Base-by-base conservation (phyloP, 129 eudicot species). In the Heracleum sosnowskyi region DNA sequence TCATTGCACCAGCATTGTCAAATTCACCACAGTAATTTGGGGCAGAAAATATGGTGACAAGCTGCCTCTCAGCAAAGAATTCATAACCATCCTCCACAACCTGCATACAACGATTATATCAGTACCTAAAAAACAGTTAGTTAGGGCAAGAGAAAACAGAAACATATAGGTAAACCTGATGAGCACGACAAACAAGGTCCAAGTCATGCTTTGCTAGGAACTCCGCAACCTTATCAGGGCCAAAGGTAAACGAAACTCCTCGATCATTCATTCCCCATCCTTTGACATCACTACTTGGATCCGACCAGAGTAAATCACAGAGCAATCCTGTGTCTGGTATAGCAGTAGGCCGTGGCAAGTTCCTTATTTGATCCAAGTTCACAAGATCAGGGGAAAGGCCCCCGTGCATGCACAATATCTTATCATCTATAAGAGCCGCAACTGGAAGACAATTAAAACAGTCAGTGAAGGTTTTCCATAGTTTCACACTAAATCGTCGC, bases 1-100 rank as follows among this genome's bases (percentile, higher is more conserved):
- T 66, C 72, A 66, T 66, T 15, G 72, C 72, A 66, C 72, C 72
- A 66, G 72, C 72, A 66, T 66, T 66, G 5, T 66, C 72, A 66
- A 66, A 66, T 66, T 66, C 72, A 15, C 72, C 72, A 33, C 72
- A 66, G 72, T 66, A 66, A 66, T 66, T 66, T 33, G 72, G 72
- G 10, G 72, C 72, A 66, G 72, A 66, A 66, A 66, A 66, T 31
- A 66, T 66, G 72, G 72, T 66, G 40, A 66, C 72, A 33, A 66
- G 72, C 24, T 66, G 72, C 72, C 72, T 66, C 72, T 66, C 72
- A 66, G 72, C 72, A 66, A 66, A 66, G 24, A 66, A 66, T 66
- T 66, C 72, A 66, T 66, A 66, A 33, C 72, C 72, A 66, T 66
- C 72, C 72, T 66, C 72, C 72, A 66, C 72, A 66, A 66, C 72